phyloP scores from a whole-genome alignment of 2,329 filamentous ascomycete genomes.

The Dactylellina haptotyla region DNA sequence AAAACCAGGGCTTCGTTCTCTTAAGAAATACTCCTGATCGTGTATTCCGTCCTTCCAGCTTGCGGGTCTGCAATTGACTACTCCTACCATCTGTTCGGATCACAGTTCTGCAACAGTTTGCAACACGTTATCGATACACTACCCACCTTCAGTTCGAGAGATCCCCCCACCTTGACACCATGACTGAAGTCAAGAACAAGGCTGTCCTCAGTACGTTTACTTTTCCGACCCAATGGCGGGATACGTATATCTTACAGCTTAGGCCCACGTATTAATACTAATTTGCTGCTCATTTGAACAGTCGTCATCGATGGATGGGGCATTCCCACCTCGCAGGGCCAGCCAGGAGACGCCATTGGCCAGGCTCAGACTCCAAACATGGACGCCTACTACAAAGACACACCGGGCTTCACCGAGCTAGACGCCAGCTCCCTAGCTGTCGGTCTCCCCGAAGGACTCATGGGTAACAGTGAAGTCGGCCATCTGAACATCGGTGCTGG shows the following conservation, averaged over 20 bases:
- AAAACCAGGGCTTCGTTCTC: too few relatives aligned
- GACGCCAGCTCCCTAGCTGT: conserved; percentile 96
- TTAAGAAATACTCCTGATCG: too few relatives aligned
- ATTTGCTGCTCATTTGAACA: conserved; percentile 62
- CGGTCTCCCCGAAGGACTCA: conserved; percentile 92
- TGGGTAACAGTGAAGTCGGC: conserved; percentile 99
- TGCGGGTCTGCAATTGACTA: background rate
- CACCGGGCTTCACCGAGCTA: conserved; percentile 87
- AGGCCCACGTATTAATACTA: too few relatives aligned
- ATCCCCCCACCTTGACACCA: conserved; percentile 60
- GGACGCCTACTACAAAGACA: conserved; percentile 85
- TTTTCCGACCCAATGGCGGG: conserved; percentile 59
- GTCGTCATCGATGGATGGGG: conserved; percentile 99
- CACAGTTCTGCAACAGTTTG: background rate
- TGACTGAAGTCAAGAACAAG: conserved; percentile 76
- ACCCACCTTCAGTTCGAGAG: background rate
- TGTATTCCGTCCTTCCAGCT: background rate
- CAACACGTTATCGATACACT: background rate
- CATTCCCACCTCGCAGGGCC: conserved; percentile 76
- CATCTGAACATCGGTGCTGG: conserved; percentile 98
- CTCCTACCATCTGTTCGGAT: background rate
- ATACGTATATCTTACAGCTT: too few relatives aligned
- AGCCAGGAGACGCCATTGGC: conserved; percentile 93
- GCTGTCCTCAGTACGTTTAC: conserved; percentile 71
- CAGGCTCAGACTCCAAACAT: conserved; percentile 92